These are phyloP conservation scores for Porphyrellus cyaneotinctus DNA, from an alignment of 768 basidiomycete genomes.

Conservation along the genomic window DNA sequence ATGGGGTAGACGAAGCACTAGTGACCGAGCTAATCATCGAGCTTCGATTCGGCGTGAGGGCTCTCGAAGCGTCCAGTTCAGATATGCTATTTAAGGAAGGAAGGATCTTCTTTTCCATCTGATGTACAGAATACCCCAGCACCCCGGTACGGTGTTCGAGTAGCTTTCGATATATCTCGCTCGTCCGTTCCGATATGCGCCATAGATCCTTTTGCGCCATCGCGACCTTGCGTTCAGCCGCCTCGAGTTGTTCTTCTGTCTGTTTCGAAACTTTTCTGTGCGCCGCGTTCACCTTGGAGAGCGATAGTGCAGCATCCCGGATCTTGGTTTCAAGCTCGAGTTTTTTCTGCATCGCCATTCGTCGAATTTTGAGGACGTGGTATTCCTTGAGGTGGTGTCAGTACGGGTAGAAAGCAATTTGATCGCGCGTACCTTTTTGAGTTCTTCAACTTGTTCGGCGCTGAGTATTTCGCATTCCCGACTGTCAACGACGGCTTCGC, in stretches of 20 bases:
- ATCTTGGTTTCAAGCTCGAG: constrained; percentile 81
- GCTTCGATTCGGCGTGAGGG: constrained; percentile 48
- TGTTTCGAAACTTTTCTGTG: constrained; percentile 60
- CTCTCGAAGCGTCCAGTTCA: constrained; percentile 44
- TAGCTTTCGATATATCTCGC: constrained; percentile 58
- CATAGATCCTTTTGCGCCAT: constrained; percentile 66
- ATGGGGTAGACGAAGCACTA: constrained; percentile 40
- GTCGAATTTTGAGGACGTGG: constrained; percentile 60
- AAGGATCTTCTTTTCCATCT: constrained; percentile 55
- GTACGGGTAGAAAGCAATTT: constrained; percentile 19
- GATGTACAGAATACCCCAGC: constrained; percentile 65
- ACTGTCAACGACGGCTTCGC: constrained; percentile 92
- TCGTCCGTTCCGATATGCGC: constrained; percentile 59
- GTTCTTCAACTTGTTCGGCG: constrained; percentile 65
- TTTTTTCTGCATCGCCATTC: constrained; percentile 66
- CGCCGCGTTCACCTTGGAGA: constrained; percentile 59
- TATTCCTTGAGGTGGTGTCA: constrained; percentile 54
- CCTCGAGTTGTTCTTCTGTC: constrained; percentile 65
- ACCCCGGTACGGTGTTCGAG: constrained; percentile 84
- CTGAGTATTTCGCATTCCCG: constrained; percentile 73
- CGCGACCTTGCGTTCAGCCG: constrained; percentile 71
- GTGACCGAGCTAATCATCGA: constrained; percentile 50
- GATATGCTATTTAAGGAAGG: constrained; percentile 25
- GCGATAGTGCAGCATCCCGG: constrained; percentile 77
- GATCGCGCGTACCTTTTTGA: constrained; percentile 53